Base-by-base conservation (phyloP, 768 basidiomycete species). In the Calocera cornea region DNA sequence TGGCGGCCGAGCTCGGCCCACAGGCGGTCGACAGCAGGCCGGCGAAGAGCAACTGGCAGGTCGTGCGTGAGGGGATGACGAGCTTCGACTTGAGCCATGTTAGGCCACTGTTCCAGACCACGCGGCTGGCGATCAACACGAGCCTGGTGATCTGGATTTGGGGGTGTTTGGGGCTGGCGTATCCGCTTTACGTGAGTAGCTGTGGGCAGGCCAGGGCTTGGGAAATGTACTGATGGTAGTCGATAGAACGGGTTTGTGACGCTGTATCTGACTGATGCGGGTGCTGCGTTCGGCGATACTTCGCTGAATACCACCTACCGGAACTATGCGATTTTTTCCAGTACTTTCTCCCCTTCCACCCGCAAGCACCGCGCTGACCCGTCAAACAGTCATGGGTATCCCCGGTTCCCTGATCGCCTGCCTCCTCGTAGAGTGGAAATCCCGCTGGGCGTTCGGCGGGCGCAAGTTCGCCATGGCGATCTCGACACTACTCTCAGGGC, bases 151-250 rank as follows among this genome's bases (percentile, higher is more conserved):
- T 84, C 66, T 64, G 80, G 11, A 75, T 83, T n/a, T 84, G 84
- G 83, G 80, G 82, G 77, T 82, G 72, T 24, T 78, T 83, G 64
- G 84, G 83, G 8, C 78, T 84, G 1, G 83, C 82, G 7, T 84
- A 82, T 70, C 84, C 84, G 3, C 76, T 85, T 1, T 83, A 80
- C 75, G 54, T 60, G 31, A 27, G 54, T 31, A 11, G 11, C 31
- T 60, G 2, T 10, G 2, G 11, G 54, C 27, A 29, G 24, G 24
- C 3, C 24, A 8, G 54, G 31, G 54, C 31, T 11, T 2, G 54
- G 16, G 54, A n/a, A n/a, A n/a, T n/a, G n/a, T n/a, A n/a, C 31
- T 60, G 54, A 60, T 16, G 24, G 16, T 2, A 22, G 24, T 50
- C 24, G 24, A 27, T 60, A 60, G 54, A 60, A 60, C 31, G 54